These are phyloP conservation scores for Lactarius hatsudake DNA, from an alignment of 768 basidiomycete species.

Conservation along the genomic window DNA sequence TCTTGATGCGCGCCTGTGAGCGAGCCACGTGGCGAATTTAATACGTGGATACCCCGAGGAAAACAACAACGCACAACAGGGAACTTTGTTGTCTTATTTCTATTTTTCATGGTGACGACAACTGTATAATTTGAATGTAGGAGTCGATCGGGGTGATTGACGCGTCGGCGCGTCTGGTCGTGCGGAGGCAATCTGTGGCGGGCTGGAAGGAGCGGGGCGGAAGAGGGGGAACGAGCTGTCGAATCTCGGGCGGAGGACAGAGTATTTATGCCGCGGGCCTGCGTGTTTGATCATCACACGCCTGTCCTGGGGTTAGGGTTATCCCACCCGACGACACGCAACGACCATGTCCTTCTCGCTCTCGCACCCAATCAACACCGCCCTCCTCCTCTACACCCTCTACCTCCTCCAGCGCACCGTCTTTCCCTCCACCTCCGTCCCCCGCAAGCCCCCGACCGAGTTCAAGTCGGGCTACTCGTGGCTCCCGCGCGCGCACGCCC, in stretches of 20 bases:
- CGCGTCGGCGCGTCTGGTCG: background rate
- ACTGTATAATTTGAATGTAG: background rate
- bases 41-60: background rate
- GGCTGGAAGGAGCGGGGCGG: background rate
- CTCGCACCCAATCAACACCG: slow-evolving; percentile 77
- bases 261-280: background rate
- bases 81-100: slow-evolving; percentile 89
- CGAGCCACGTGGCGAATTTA: background rate
- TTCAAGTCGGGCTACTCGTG: slow-evolving; percentile 88
- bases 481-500: slow-evolving; percentile 82
- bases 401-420: slow-evolving; percentile 74
- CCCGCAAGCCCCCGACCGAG: slow-evolving; percentile 54
- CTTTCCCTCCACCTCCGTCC: slow-evolving; percentile 58
- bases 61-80: slow-evolving; percentile 65
- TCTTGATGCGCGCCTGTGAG: slow-evolving; percentile 90
- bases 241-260: background rate
- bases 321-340: background rate
- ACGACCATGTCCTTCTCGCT: slow-evolving; percentile 40
- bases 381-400: slow-evolving; percentile 72
- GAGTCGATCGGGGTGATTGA: background rate
- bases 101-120: slow-evolving; percentile 67
- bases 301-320: background rate
- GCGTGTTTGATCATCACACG: background rate
- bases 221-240: background rate
- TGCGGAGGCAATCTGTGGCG: background rate